Base-by-base conservation (phyloP, 768 basidiomycete species). In the Amanita molliuscula region DNA sequence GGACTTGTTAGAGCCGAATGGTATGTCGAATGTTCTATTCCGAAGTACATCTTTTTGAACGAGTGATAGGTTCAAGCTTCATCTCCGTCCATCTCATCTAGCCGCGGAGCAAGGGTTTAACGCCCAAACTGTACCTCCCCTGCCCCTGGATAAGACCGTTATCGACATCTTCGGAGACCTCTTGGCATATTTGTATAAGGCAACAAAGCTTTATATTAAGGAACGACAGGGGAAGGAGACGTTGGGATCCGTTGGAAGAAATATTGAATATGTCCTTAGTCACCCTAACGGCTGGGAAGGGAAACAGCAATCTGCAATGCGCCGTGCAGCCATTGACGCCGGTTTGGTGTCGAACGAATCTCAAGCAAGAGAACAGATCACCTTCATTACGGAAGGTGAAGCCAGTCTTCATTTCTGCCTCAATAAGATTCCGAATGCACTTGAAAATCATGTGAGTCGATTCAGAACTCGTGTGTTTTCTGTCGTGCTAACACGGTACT, bases 251-350 rank as follows among this genome's bases (percentile, higher is more conserved):
- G 50, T 74, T 8, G 62, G 67, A 50, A 55, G 9, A 55, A 60
- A 55, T 15, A 67, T 72, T 20, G 67, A 73, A 34, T 74, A 71
- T 52, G 64, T 80, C 13, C 62, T 80, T n/a, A 67, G 68, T 1
- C 78, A 79, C 53, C 78, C 78, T 6, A 79, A 79, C 48, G 76
- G 74, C 1, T 80, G 78, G 76, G 77, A 73, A 55, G 75, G 75
- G 1, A 58, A 56, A 1, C 77, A 81, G 51, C 79, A 80, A 54
- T 65, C 57, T 3, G 62, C 68, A 50, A 70, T 79, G 60, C 70
- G 78, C 11, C 56, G 60, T 10, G 79, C 78, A 0, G 76, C 75
- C 0, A 58, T 69, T 5, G 23, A 61, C 21, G 79, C 71, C 0
- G 72, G 76, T 11, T 65, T 81, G 23, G 63, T 79, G 1, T 55